Conservation (phyloP, 1,284 basidiomycete genomes). For the Heterobasidion occidentale region DNA sequence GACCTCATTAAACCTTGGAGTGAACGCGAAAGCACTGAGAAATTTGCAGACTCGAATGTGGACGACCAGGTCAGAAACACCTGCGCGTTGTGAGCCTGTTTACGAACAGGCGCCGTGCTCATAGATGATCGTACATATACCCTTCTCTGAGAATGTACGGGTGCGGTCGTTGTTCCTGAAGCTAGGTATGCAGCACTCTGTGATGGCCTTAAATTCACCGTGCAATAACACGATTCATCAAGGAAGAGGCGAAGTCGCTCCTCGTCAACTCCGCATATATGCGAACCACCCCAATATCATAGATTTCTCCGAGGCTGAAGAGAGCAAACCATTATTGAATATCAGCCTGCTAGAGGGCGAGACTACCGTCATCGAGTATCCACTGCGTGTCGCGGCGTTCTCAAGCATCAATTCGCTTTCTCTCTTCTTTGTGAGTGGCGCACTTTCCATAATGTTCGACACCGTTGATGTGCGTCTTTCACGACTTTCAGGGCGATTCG, state of each 20-base stretch:
- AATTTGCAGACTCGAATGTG: constrained; percentile 64
- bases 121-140: constrained; percentile 73
- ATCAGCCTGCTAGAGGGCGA: constrained; percentile 66
- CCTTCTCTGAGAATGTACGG: constrained; percentile 72
- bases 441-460: not conserved
- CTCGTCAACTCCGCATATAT: constrained; percentile 60
- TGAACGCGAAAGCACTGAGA: constrained; percentile 57
- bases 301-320: constrained; percentile 68
- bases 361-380: constrained; percentile 64
- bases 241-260: constrained; percentile 68
- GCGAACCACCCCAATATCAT: constrained; percentile 66
- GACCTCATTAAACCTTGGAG: constrained; percentile 75
- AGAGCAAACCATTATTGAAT: constrained; percentile 58
- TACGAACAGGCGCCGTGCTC: constrained; percentile 6
- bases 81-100: not conserved
- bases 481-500: constrained; percentile 46
- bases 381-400: constrained; percentile 66
- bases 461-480: not conserved
- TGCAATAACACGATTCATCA: not conserved
- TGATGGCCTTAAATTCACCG: not conserved
- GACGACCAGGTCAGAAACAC: constrained; percentile 61
- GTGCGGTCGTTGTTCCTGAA: constrained; percentile 68
- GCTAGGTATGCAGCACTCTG: constrained; percentile 39
- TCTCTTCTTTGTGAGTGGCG: constrained; percentile 57
- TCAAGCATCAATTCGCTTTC: constrained; percentile 66